These are phyloP conservation scores for Leucocoprinus sp. DNA, from an alignment of 768 basidiomycete species.

Conservation along the genomic window DNA sequence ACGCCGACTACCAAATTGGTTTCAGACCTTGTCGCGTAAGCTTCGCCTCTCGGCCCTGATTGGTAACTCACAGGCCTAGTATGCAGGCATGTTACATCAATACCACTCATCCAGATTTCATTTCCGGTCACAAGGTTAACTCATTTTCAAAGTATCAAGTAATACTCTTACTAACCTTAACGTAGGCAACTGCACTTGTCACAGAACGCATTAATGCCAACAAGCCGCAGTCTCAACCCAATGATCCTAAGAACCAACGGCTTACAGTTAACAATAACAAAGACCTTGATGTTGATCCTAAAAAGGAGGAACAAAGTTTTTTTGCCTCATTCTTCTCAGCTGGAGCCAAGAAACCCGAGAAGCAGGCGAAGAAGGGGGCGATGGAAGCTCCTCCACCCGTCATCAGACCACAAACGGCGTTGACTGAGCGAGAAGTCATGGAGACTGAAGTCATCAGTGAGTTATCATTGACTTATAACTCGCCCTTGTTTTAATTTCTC, in stretches of 20 bases:
- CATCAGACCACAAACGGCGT: slow-evolving; percentile 83
- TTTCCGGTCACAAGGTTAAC: slow-evolving; percentile 82
- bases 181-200: slow-evolving; percentile 82
- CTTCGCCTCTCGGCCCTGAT: slow-evolving; percentile 13
- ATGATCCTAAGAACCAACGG: slow-evolving; percentile 61
- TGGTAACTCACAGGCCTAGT: slow-evolving; percentile 26
- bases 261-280: slow-evolving; percentile 83
- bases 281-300: slow-evolving; percentile 86
- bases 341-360: slow-evolving; percentile 42
- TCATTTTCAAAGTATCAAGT: neutral
- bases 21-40: slow-evolving; percentile 82
- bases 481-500: neutral
- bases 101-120: slow-evolving; percentile 98
- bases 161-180: slow-evolving; percentile 4
- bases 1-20: slow-evolving; percentile 92
- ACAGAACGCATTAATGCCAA: slow-evolving; percentile 73
- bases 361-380: slow-evolving; percentile 37
- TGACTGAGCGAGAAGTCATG: slow-evolving; percentile 94
- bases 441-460: slow-evolving; percentile 99
- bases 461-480: slow-evolving; percentile 25
- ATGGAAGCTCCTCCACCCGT: slow-evolving; percentile 73
- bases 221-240: slow-evolving; percentile 52
- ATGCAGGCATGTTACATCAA: slow-evolving; percentile 99
- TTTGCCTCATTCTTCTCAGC: slow-evolving; percentile 90
- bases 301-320: slow-evolving; percentile 87